Base-by-base conservation (phyloP, 257 asterid genomes). In the Misopates orontium region DNA sequence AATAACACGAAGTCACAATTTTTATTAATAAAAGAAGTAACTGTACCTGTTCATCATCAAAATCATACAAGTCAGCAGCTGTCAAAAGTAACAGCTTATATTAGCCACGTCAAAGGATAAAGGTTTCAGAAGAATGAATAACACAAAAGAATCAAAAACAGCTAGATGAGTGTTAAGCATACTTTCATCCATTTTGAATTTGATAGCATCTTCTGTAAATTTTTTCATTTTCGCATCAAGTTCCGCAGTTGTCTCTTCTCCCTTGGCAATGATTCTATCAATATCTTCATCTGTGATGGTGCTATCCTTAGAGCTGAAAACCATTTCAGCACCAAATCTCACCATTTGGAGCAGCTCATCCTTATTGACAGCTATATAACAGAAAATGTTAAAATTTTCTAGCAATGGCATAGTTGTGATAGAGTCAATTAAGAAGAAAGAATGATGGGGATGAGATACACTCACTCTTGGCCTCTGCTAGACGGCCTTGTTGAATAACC, bases 271-370 rank as follows among this genome's bases (percentile, higher is more conserved):
- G 45, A 94, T 94, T 62, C 99, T 85, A 72, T 94, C 99, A 42
- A 94, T 90, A 80, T 94, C 99, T 74, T 94, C 99, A 79, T 94
- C 99, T 1, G 99, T 94, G 70, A 94, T 94, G n/a, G 99, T 94
- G 82, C 99, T 90, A 78, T 90, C 99, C 78, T 94, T 94, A 75
- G 97, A 90, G 72, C 96, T 90, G 87, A 94, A 94, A 74, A 94
- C 99, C 99, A 94, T 94, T 85, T 90, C 99, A 67, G 99, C 99
- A 73, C 99, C 99, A 81, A 90, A 94, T 64, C 99, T 84, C 74
- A 94, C 97, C 99, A 88, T 94, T 79, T 94, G 98, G 63, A 94
- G 88, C 74, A 94, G 85, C 75, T 94, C 99, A 71, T 90, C 99
- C 81, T 94, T 94, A 67, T 94, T 94, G 20, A 88, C 99, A 81